phyloP scores from a whole-genome alignment of 257 asterid genomes.

The Solanum sejunctum region DNA sequence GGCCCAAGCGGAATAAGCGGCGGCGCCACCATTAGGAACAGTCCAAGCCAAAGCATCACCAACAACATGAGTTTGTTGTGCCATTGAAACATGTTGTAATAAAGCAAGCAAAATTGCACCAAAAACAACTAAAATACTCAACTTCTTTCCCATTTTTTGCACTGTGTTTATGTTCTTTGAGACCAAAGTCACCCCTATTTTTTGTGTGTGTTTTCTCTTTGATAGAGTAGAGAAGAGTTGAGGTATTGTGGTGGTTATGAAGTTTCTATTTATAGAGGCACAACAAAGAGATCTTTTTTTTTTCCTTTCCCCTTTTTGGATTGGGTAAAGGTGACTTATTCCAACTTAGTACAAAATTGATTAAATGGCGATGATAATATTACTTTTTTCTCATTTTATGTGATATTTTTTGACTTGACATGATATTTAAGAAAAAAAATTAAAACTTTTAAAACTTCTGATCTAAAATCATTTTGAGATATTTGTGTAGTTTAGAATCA shows the following conservation, averaged over 20 bases:
- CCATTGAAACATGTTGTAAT: slow-evolving; percentile 20
- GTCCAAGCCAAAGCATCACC: slow-evolving; percentile 60
- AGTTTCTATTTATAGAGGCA: not conserved
- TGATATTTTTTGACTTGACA: no score
- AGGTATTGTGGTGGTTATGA: not conserved
- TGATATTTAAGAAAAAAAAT: no score
- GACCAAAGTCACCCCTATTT: slow-evolving; percentile 28
- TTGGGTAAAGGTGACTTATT: not conserved
- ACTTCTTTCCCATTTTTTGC: slow-evolving; percentile 27
- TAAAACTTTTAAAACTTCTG: no score
- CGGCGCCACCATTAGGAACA: slow-evolving; percentile 46
- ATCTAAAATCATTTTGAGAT: no score
- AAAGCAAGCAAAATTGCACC: slow-evolving; percentile 22
- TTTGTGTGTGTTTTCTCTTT: not conserved
- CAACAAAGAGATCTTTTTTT: not conserved
- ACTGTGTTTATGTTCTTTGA: slow-evolving; percentile 13
- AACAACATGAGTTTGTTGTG: slow-evolving; percentile 57
- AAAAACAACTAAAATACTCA: slow-evolving; percentile 6
- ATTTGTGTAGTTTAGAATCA: no score
- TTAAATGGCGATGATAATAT: not conserved
- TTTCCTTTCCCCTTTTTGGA: not conserved
- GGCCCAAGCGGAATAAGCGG: slow-evolving; percentile 54
- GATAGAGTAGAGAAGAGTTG: not conserved
- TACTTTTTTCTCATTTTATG: no score
- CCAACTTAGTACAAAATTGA: not conserved